Evolutionary conservation across 345 rosid genomes (phyloP), one percentile per base, ranked within the genome.

Genomic region (Raphanus raphanistrum): DNA sequence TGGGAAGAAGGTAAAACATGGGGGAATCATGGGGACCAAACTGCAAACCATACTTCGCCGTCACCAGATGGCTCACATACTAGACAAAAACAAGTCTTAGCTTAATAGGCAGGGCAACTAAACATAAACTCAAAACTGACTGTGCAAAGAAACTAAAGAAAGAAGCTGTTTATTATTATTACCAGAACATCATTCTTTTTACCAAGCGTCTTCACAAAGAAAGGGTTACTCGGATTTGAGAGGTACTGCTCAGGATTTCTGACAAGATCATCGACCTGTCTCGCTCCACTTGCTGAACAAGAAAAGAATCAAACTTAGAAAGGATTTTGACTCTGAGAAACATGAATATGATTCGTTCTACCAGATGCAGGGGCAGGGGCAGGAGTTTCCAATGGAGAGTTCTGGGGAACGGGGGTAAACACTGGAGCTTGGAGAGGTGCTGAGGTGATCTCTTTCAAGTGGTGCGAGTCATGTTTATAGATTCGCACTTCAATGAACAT

Each of bases 201-300:
- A 8, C 31, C 9, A 16, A 79, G 13, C 1, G 65, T 62, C 15
- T 62, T 62, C 36, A 79, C 74, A 36, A 73, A 73, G 82, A 10
- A 29, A 27, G 78, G 65, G 66, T 1, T 79, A 16, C 25, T 12
- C 0, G 70, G 82, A 25, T 73, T 61, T 17, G n/a, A 2, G 78
- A 79, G 78, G 70, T 68, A 79, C 10, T 2, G 29, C 78, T 67
- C 65, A 11, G 74, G 82, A 66, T 68, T 35, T 2, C 17, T 26
- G 65, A 73, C 68, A 71, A 0, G 6, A 33, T 8, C 35, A 48
- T 21, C 28, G 36, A 6, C 43, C 5, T 15, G 31, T 58, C 63
- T 78, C 3, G 8, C 50, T 67, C 69, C 64, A 28, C 4, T 67
- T 48, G 48, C 73, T 79, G 77, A 68, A 31, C 54, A 35, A 15